Percentiles rank a stretch among this genome's conserved stretches.
These are phyloP conservation scores for Aspergillus sp. DNA, from an alignment of 2,329 filamentous ascomycete genomes.

Conservation along the genomic window DNA sequence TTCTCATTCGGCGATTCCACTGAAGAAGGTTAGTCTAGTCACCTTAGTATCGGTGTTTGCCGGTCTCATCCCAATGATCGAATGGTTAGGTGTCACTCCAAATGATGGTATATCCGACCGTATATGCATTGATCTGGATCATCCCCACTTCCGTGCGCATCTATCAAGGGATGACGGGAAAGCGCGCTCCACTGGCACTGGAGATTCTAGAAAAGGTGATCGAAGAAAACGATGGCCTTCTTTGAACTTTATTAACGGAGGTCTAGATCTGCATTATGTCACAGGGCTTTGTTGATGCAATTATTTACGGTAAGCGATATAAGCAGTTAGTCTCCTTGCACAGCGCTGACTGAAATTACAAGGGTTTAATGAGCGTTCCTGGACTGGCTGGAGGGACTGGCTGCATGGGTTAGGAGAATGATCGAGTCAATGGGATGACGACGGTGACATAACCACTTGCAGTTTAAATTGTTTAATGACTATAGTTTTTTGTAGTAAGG, in stretches of 20 bases:
- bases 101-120: constrained; percentile 15
- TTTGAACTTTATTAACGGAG: not conserved
- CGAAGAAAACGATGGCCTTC: not conserved
- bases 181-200: not conserved
- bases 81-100: not conserved
- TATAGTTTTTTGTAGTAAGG: not conserved
- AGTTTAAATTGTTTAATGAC: not conserved
- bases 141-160: constrained; percentile 6
- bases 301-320: constrained; percentile 7
- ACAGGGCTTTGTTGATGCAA: constrained; percentile 8
- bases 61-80: not conserved
- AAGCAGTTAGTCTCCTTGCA: too few species aligned
- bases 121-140: constrained; percentile 10
- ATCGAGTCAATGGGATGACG: not conserved
- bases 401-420: not conserved
- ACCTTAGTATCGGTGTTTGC: not conserved
- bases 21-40: constrained; percentile 5
- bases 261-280: constrained; percentile 8
- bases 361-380: constrained; percentile 7
- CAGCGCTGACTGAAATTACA: not conserved
- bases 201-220: constrained; percentile 10
- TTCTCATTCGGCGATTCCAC: not conserved
- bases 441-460: not conserved
- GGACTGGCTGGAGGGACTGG: constrained; percentile 6
- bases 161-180: constrained; percentile 4